Evolutionary conservation across 257 asterid genomes (phyloP).

Genomic region (Lycium barbarum): DNA sequence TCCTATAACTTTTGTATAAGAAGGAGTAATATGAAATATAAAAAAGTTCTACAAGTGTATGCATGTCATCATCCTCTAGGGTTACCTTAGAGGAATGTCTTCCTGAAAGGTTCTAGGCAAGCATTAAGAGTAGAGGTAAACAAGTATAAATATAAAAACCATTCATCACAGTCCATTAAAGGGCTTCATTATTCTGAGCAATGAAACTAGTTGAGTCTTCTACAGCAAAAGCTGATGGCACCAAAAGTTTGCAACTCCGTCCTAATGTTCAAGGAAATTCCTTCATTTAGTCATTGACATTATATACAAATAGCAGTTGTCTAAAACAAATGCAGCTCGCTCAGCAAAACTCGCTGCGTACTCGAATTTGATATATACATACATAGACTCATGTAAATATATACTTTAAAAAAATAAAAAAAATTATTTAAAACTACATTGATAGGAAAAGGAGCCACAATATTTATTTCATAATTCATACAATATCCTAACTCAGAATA

Average conservation of each 20-base stretch:
- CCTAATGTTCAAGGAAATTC: neutral
- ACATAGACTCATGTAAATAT: neutral
- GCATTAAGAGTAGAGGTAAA: neutral
- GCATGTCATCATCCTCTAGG: neutral
- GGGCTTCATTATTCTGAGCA: neutral
- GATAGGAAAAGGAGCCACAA: neutral
- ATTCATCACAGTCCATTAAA: neutral
- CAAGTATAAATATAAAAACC: neutral
- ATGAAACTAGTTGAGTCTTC: neutral
- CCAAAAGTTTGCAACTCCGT: neutral
- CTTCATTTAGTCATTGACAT: neutral
- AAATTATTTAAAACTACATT: neutral
- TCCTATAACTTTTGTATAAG: neutral
- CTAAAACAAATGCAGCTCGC: neutral
- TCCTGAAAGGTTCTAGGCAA: neutral
- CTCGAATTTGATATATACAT: neutral
- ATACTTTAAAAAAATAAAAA: neutral
- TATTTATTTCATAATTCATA: neutral
- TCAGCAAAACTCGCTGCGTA: neutral
- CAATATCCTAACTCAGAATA: conserved; percentile 3
- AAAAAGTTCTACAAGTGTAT: neutral
- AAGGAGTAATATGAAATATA: neutral
- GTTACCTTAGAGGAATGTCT: neutral
- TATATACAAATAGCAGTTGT: neutral
- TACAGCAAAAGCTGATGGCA: neutral